Percentiles rank a stretch among this genome's conserved stretches.
These are phyloP conservation scores for Ustilago tritici DNA, from an alignment of 1,284 basidiomycete genomes.

Conservation along the genomic window DNA sequence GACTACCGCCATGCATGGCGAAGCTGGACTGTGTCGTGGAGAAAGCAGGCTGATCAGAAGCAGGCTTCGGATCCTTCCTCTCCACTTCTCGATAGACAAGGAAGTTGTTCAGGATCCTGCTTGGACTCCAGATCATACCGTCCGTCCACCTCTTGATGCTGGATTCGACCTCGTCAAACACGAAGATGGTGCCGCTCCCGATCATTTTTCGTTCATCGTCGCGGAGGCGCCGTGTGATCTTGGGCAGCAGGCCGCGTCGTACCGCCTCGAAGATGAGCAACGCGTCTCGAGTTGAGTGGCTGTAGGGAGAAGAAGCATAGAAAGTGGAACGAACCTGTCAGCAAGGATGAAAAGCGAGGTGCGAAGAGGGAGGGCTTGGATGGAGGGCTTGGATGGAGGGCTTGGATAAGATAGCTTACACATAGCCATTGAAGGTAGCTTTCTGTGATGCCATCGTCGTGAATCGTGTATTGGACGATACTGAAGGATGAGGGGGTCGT, in stretches of 20 bases:
- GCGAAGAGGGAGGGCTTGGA: neutral
- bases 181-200: slow-evolving; percentile 91
- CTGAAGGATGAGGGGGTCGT: neutral
- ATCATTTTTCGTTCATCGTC: slow-evolving; percentile 91
- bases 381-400: too few relatives aligned
- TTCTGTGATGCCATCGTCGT: slow-evolving; percentile 29
- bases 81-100: slow-evolving; percentile 73
- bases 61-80: slow-evolving; percentile 51
- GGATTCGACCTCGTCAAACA: slow-evolving; percentile 96
- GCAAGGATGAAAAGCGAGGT: neutral
- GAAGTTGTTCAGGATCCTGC: slow-evolving; percentile 91
- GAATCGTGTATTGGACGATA: neutral
- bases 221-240: slow-evolving; percentile 91
- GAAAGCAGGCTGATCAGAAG: slow-evolving; percentile 35
- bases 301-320: slow-evolving; percentile 2
- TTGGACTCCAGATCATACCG: slow-evolving; percentile 91
- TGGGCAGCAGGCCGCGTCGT: slow-evolving; percentile 85
- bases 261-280: slow-evolving; percentile 95
- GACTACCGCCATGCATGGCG: slow-evolving; percentile 14
- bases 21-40: slow-evolving; percentile 27
- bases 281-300: slow-evolving; percentile 94
- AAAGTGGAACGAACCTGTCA: neutral
- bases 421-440: slow-evolving; percentile 29
- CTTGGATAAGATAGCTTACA: neutral
- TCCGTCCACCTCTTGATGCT: slow-evolving; percentile 99